Percentiles rank a stretch among this genome's conserved stretches.
These are phyloP conservation scores for Stephanocyclus meneghinianus DNA, from an alignment of 352 stramenopile species.

Conservation along the genomic window DNA sequence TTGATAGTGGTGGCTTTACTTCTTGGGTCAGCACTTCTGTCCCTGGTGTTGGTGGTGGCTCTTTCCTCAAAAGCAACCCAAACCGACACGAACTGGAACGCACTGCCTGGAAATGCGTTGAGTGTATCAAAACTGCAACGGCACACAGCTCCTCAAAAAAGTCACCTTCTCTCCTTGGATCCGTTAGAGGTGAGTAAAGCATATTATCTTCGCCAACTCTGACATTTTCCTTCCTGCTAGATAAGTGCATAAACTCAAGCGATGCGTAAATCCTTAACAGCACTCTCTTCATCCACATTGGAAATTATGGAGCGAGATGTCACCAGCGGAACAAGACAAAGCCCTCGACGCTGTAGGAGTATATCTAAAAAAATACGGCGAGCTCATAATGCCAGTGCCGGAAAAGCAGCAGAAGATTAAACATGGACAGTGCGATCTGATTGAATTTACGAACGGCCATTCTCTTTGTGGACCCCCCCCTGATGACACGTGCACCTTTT, in stretches of 20 bases:
- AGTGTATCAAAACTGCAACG: too few species aligned
- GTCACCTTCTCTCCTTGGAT: conserved; percentile 10
- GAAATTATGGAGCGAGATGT: conserved; percentile 58
- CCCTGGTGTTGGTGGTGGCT: too few species aligned
- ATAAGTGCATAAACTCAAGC: background rate
- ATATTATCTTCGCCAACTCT: background rate
- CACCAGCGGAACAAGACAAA: conserved; percentile 25
- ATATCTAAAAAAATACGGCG: conserved; percentile 45
- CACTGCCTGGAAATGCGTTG: too few species aligned
- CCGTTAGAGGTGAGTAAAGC: conserved; percentile 5
- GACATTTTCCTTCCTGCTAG: background rate
- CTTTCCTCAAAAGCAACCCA: too few species aligned
- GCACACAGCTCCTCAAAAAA: background rate
- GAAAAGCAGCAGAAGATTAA: conserved; percentile 13
- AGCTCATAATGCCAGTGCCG: conserved; percentile 14
- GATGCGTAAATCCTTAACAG: background rate
- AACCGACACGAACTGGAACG: too few species aligned
- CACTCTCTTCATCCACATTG: conserved; percentile 45
- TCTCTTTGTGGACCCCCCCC: conserved; percentile 45
- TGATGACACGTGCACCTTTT: conserved; percentile 46
- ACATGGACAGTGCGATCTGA: conserved; percentile 19
- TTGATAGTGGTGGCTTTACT: too few species aligned
- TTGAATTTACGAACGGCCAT: conserved; percentile 19
- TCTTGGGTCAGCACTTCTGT: too few species aligned
- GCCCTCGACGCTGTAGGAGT: conserved; percentile 25